Base-by-base conservation (phyloP, 2,329 filamentous ascomycete species). In the Phyllosticta capitalensis region DNA sequence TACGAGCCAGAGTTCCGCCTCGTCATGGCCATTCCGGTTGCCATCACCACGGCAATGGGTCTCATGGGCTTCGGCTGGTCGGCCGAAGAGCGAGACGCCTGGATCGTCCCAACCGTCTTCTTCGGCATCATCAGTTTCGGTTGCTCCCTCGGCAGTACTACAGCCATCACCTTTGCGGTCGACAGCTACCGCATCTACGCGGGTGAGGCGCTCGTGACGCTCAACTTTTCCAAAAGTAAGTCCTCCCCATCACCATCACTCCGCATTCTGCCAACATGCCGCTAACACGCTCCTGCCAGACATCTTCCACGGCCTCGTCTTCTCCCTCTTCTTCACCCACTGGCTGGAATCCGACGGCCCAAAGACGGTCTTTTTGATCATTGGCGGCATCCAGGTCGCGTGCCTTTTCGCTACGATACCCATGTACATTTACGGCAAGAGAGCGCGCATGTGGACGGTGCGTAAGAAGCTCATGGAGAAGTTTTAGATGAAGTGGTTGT, bases 41-140 rank as follows among this genome's bases (percentile, higher is more conserved):
- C 87, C 0, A 67, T 96, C 58, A 84, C 85, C 3, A 96, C 92
- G 0, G 84, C 86, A 1, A 84, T 92, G 30, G 94, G 94, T 0
- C 81, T 97, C 17, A 95, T 96, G 85, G 92, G 91, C 1, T 97
- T 94, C 68, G 92, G 92, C n/a, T 97, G 92, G 94, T 91, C 88
- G 9, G 90, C 88, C 0, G 73, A 90, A 63, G 81, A 86, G 60
- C 79, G 79, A 22, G 84, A 96, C 67, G 78, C 81, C 21, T 97
- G 89, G 89, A 95, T 96, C 6, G 89, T 96, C 0, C 94, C 94
- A 0, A 96, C 92, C 0, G 71, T 95, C 3, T 96, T 97, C 75
- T 96, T 97, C 65, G 92, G 92, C 6, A 72, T 96, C 54, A 85
- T 96, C 30, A 94, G 89, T 0, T 96, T 97, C 68, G 94, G 92